Conservation (phyloP, 2,329 filamentous ascomycete species). For the Cercospora janseana region DNA sequence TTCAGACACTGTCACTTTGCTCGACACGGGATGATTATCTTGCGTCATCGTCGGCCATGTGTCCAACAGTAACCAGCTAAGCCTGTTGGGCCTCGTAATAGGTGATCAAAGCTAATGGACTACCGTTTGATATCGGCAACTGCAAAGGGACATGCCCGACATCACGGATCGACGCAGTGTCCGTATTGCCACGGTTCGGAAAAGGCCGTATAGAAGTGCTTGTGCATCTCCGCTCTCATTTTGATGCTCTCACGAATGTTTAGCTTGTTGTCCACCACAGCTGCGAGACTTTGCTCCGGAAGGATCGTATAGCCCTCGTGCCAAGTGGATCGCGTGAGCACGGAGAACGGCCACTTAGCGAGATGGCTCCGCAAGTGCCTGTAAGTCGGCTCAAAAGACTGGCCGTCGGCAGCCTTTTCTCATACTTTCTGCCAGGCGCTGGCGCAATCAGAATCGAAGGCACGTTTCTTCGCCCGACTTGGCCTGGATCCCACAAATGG, state of each 20-base stretch:
- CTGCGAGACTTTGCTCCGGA: conserved; percentile 1
- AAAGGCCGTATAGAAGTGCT: conserved; percentile 7
- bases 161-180: neutral
- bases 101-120: neutral
- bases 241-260: neutral
- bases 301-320: neutral
- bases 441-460: conserved; percentile 45
- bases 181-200: neutral
- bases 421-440: conserved; percentile 21
- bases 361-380: conserved; percentile 18
- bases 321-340: conserved; percentile 10
- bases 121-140: conserved; percentile 1
- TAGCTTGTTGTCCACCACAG: neutral
- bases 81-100: conserved; percentile 4
- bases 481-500: conserved; percentile 40
- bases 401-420: neutral
- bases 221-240: neutral
- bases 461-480: conserved; percentile 42
- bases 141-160: conserved; percentile 7
- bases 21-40: conserved; percentile 3
- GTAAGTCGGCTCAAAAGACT: conserved; percentile 1
- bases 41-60: conserved; percentile 1
- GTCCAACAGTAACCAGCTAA: conserved; percentile 2
- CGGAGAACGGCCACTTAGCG: neutral
- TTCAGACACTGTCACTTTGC: neutral